Evolutionary conservation across 73 alveolate genomes (phyloP), one percentile per base, ranked within the genome.

Genomic region (Paramecium pentaurelia): DNA sequence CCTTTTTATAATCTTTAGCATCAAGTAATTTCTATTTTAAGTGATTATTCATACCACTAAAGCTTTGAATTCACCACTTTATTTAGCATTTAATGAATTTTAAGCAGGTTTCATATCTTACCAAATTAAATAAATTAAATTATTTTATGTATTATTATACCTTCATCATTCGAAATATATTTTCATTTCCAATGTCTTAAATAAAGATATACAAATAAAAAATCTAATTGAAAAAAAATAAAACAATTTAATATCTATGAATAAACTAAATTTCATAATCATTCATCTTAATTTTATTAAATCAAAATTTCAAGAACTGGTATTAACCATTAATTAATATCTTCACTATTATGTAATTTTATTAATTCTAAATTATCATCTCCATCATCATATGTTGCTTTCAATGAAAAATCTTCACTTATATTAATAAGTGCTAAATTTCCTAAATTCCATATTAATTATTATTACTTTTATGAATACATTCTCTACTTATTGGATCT

Each of bases 81-180:
- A n/a, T 73, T 73, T 73, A 36, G 87, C 87, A 73, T 73, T 73
- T 10, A 73, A 73, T 11, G 87, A 73, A 73, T 73, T 73, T 73
- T 34, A 38, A 38, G 34, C 87, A 12, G 58, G 37, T 37, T 34
- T 37, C 87, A 73, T 73, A 73, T 73, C 87, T 73, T 73, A 30
- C n/a, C 70, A 54, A 54, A n/a, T 73, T 73, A 73, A 64, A 64
- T 64, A 14, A 64, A 64, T 64, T 64, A 25, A 64, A 64, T 28
- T 64, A 64, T 64, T 54, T 54, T 54, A 18, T 54, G 70, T 54
- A 54, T 18, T 54, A 54, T 18, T 54, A 54, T 20, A 6, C 16
- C 11, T 4, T 49, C 60, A 3, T 12, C 60, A 12, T 49, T 16
- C 22, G 32, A 54, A 54, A 54, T 18, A 16, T 54, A 54, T 49